Evolutionary conservation across 768 basidiomycete genomes (phyloP).

Genomic region (Boletus sensibilis): DNA sequence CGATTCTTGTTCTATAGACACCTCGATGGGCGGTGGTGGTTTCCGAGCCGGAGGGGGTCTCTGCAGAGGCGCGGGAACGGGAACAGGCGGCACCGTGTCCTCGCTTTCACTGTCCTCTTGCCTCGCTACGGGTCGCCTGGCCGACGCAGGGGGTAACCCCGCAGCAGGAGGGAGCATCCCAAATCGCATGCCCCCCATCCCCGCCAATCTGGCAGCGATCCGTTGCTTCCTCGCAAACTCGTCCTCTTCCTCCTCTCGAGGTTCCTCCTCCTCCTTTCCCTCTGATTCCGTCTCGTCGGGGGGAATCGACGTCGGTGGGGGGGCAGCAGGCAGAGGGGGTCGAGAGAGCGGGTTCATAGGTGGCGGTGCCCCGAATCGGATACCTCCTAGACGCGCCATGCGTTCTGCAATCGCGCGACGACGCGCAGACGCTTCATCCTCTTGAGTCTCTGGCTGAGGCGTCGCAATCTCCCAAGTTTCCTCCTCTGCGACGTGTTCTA

Average conservation of each 20-base stretch:
- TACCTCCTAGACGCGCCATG: conserved; percentile 91
- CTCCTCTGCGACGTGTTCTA: conserved; percentile 12
- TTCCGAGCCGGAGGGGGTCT: conserved; percentile 32
- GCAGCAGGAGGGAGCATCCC: conserved; percentile 47
- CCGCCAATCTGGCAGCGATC: conserved; percentile 54
- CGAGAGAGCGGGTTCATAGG: conserved; percentile 35
- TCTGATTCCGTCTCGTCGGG: conserved; percentile 26
- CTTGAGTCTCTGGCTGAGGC: conserved; percentile 22
- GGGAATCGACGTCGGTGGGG: conserved; percentile 35
- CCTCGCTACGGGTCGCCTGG: conserved; percentile 15
- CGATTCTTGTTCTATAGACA: conserved; percentile 4
- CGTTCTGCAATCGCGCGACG: conserved; percentile 82
- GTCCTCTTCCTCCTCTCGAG: conserved; percentile 49
- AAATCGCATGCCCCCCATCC: conserved; percentile 56
- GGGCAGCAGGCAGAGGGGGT: conserved; percentile 39
- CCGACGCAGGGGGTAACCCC: conserved; percentile 13
- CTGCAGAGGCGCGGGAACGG: conserved; percentile 33
- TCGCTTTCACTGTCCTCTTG: conserved; percentile 34
- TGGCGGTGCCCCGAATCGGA: conserved; percentile 75
- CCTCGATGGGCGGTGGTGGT: conserved; percentile 27
- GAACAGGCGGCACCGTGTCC: conserved; percentile 26
- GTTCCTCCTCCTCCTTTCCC: conserved; percentile 16
- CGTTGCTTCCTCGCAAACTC: conserved; percentile 54
- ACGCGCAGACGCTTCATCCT: conserved; percentile 50
- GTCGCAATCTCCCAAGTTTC: conserved; percentile 6